Base-by-base conservation (phyloP, 2,329 filamentous ascomycete species). In the Ascocoryne sarcoides region DNA sequence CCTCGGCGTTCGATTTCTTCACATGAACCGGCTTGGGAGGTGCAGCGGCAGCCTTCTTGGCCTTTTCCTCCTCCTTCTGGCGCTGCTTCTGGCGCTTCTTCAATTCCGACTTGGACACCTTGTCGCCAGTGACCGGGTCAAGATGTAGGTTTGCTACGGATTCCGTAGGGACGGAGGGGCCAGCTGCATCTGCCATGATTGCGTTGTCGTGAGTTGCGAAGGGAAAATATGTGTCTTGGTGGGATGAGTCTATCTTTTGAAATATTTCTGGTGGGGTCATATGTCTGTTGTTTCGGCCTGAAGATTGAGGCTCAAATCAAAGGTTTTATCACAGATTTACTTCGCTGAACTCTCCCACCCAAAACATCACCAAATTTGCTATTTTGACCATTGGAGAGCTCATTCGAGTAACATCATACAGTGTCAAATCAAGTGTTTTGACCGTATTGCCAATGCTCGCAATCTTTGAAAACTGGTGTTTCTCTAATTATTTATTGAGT, bases 81-180 rank as follows among this genome's bases (percentile, higher is more conserved):
- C 90, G 82, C 61, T 82, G 75, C 85, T 98, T 98, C 70, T 89
- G 78, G 58, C 90, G 81, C 71, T 86, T 90, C 86, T 98, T 98
- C 63, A 96, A 71, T 68, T 89, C 82, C 12, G 79, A 77, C 79
- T 89, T 89, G 68, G 84, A 89, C 46, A 83, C 62, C 64, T 66
- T 80, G 69, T 98, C 92, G 57, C 92, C 92, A 10, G 92, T 96
- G 49, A 89, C 86, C 59, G 93, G 86, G 64, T 98, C 92, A 37
- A 92, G 76, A 64, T 89, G 75, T 53, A 94, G 73, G 35, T 58
- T 56, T 19, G 50, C 54, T 40, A 53, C 19, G 9, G 49, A 26
- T 37, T 57, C 56, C 12, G 47, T 48, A 35, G 53, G 44, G 23
- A 51, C 43, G 28, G 45, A 41, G 29, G 52, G 19, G 21, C 38